Conservation (phyloP, 306 rosid genomes). For the Fagus crenata region DNA sequence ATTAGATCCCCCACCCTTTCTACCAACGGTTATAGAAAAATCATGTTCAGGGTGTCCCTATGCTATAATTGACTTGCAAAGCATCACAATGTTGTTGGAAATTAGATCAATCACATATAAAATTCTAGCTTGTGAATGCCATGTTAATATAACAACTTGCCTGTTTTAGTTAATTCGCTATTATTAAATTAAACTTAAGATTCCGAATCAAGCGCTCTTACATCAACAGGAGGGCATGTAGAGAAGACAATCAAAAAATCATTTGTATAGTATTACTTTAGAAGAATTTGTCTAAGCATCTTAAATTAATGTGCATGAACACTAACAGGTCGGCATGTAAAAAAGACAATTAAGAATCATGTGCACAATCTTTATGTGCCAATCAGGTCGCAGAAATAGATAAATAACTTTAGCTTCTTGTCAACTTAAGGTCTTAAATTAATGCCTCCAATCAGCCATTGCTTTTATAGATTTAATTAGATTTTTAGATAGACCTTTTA, state of each 20-base stretch:
- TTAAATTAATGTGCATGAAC: background rate
- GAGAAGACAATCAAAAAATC: conserved; percentile 11
- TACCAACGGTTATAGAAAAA: conserved; percentile 2
- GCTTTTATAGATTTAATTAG: background rate
- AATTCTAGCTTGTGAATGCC: conserved; percentile 18
- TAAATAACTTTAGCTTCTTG: background rate
- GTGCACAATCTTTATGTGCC: background rate
- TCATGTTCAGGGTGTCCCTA: conserved; percentile 10
- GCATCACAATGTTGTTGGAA: background rate
- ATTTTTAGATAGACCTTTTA: background rate
- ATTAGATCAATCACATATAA: conserved; percentile 21
- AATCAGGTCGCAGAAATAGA: conserved; percentile 2
- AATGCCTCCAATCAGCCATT: background rate
- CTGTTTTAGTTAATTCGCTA: conserved; percentile 7
- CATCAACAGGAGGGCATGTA: conserved; percentile 23
- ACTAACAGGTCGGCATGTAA: background rate
- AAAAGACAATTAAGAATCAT: conserved; percentile 9
- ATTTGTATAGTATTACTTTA: background rate
- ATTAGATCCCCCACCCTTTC: too few relatives aligned
- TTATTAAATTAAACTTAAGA: conserved; percentile 21
- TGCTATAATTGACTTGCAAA: background rate
- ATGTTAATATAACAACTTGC: conserved; percentile 5
- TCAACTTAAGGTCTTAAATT: too few relatives aligned
- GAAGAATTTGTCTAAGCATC: background rate
- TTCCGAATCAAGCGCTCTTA: conserved; percentile 31